Evolutionary conservation across 768 basidiomycete genomes (phyloP).

Genomic region (Russula olivacea): DNA sequence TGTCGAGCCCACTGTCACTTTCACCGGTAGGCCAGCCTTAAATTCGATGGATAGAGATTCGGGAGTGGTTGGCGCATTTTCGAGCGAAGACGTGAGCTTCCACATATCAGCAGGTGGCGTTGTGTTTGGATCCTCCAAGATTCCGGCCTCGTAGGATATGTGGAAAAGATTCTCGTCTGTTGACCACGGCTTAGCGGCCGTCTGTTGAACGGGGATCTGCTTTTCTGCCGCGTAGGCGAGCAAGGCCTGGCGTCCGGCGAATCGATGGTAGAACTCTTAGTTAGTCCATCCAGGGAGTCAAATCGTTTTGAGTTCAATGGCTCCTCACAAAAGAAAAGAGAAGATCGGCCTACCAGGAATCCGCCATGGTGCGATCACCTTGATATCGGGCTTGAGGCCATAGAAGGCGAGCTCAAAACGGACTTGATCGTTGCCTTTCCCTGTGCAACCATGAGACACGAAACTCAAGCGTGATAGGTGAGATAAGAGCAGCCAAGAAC

Average conservation of each 20-base stretch:
- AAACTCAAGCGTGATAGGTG: slow-evolving; percentile 45
- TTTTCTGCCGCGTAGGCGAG: slow-evolving; percentile 85
- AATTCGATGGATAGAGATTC: slow-evolving; percentile 85
- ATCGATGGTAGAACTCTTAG: slow-evolving; percentile 92
- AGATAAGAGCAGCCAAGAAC: background rate
- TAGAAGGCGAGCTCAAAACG: slow-evolving; percentile 99
- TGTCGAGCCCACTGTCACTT: slow-evolving; percentile 55
- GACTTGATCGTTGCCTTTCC: slow-evolving; percentile 99
- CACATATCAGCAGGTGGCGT: slow-evolving; percentile 98
- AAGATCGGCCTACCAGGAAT: slow-evolving; percentile 59
- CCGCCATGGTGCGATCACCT: slow-evolving; percentile 98
- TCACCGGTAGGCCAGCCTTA: slow-evolving; percentile 77
- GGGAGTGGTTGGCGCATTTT: slow-evolving; percentile 71
- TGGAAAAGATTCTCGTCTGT: slow-evolving; percentile 99
- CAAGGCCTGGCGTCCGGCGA: slow-evolving; percentile 91
- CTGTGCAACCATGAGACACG: slow-evolving; percentile 98
- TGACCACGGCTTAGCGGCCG: slow-evolving; percentile 96
- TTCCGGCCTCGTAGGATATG: slow-evolving; percentile 99
- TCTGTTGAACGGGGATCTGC: slow-evolving; percentile 90
- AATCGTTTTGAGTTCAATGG: background rate
- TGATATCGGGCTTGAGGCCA: slow-evolving; percentile 96
- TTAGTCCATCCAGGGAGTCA: slow-evolving; percentile 1
- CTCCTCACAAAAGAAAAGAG: background rate
- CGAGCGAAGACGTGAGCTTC: slow-evolving; percentile 87
- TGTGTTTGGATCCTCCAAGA: slow-evolving; percentile 92